Evolutionary conservation across 495 filamentous ascomycete genomes (phyloP).

Genomic region (Podospora bellae-mahoneyi): DNA sequence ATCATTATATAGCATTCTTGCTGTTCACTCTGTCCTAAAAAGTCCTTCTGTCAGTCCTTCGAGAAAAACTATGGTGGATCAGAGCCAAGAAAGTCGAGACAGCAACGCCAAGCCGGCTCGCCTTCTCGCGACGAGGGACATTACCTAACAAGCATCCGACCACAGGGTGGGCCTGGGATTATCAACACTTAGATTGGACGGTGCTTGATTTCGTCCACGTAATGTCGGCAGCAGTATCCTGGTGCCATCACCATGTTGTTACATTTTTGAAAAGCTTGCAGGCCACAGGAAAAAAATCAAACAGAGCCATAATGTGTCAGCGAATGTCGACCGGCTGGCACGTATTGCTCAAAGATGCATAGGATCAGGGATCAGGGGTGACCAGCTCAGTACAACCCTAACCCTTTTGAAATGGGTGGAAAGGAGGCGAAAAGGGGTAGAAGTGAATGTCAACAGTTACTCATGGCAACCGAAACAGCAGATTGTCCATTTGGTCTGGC

Average conservation of each 20-base stretch:
- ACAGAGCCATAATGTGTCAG: not conserved
- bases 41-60: constrained; percentile 1
- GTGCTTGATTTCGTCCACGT: not conserved
- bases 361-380: not conserved
- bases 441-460: not conserved
- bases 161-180: not conserved
- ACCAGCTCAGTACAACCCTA: not conserved
- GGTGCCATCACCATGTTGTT: not conserved
- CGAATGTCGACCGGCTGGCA: not conserved
- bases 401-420: not conserved
- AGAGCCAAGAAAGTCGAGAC: constrained; percentile 3
- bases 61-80: not conserved
- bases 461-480: too few relatives aligned
- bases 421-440: not conserved
- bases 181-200: not conserved
- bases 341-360: not conserved
- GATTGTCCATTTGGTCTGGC: too few relatives aligned
- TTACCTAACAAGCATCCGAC: constrained; percentile 1
- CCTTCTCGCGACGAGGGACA: not conserved
- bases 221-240: constrained; percentile 5
- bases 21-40: not conserved
- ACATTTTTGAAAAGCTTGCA: constrained; percentile 1
- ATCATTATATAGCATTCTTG: not conserved
- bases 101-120: not conserved
- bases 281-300: not conserved